A percentile compares a stretch with the other conserved stretches of the same genome.
Conservation (phyloP, 2,329 filamentous ascomycete species). For the Hirsutella rhossiliensis region DNA sequence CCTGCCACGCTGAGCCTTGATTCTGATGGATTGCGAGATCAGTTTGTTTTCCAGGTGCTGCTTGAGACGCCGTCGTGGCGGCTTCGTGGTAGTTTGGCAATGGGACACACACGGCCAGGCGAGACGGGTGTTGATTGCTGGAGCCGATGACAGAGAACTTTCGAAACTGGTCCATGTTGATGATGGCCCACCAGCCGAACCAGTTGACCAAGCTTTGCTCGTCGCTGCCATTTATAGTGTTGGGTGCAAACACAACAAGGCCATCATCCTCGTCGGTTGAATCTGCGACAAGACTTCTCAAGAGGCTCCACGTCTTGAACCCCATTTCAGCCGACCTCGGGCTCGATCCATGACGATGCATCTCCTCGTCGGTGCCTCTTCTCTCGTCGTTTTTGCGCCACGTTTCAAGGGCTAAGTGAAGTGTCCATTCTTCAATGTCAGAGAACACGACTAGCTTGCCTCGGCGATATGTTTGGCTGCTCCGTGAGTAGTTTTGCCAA, state of each 20-base stretch:
- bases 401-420: constrained; percentile 13
- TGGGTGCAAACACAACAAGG: constrained; percentile 33
- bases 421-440: constrained; percentile 16
- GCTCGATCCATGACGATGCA: neutral
- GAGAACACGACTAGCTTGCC: constrained; percentile 18
- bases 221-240: constrained; percentile 41
- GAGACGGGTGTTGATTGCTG: constrained; percentile 6
- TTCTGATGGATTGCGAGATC: neutral
- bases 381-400: neutral
- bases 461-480: constrained; percentile 3
- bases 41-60: constrained; percentile 9
- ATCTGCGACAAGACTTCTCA: constrained; percentile 8
- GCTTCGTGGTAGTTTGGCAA: constrained; percentile 18
- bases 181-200: constrained; percentile 47
- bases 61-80: constrained; percentile 23
- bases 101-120: constrained; percentile 12
- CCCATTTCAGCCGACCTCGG: constrained; percentile 7
- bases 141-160: constrained; percentile 46
- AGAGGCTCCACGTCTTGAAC: constrained; percentile 10
- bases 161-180: constrained; percentile 36
- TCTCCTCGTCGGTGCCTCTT: neutral
- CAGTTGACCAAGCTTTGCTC: constrained; percentile 52
- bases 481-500: constrained; percentile 10
- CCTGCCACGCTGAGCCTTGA: neutral
- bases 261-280: constrained; percentile 5